Conservation (phyloP, 1,139 yeast genomes). For the Protomyces arabidopsidicola region DNA sequence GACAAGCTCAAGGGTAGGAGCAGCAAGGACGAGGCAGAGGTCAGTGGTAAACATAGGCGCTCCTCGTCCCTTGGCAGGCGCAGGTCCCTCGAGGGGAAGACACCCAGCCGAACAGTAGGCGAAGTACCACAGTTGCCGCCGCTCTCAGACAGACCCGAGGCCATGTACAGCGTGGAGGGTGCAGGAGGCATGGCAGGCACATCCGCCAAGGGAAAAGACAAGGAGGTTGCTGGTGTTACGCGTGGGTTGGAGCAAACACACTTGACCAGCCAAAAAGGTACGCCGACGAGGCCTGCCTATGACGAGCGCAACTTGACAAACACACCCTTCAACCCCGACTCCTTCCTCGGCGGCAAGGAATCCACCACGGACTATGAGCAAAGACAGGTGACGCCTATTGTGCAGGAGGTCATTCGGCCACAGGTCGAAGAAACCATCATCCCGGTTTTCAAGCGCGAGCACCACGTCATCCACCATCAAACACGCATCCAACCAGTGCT, state of each 20-base stretch:
- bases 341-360: slow-evolving; percentile 11
- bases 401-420: slow-evolving; percentile 13
- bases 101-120: background rate
- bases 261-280: background rate
- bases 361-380: slow-evolving; percentile 12
- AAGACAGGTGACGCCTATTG: slow-evolving; percentile 4
- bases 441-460: slow-evolving; percentile 21
- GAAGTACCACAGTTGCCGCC: background rate
- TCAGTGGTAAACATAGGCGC: slow-evolving; percentile 3
- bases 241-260: slow-evolving; percentile 1
- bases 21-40: slow-evolving; percentile 3
- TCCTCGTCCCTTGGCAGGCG: slow-evolving; percentile 20
- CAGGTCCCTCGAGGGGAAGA: slow-evolving; percentile 12
- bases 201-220: background rate
- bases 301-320: slow-evolving; percentile 5
- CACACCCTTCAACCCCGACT: slow-evolving; percentile 12
- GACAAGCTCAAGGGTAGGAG: slow-evolving; percentile 25
- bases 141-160: background rate
- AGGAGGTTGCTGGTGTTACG: slow-evolving; percentile 2
- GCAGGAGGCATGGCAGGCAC: background rate
- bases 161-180: slow-evolving; percentile 18
- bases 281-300: background rate
- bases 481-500: slow-evolving; percentile 23
- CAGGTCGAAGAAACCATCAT: slow-evolving; percentile 1
- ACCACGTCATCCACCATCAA: slow-evolving; percentile 24